phyloP scores from a whole-genome alignment of 768 basidiomycete genomes.

The Pleurotus giganteus region DNA sequence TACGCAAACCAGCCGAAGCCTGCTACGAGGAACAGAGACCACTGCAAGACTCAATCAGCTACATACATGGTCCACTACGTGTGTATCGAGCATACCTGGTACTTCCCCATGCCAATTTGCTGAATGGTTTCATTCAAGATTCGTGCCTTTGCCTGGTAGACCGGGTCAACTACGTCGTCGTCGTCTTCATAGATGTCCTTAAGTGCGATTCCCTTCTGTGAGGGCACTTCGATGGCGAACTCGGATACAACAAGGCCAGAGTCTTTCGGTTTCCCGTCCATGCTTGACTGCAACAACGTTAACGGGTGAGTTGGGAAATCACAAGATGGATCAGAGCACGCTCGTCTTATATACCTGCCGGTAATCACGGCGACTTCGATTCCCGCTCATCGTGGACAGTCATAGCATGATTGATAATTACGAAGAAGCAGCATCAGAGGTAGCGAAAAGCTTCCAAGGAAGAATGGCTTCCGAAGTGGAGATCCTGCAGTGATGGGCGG shows the following conservation, averaged over 20 bases:
- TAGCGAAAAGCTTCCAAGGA: not conserved
- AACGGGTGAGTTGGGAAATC: too few species aligned
- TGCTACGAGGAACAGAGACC: constrained; percentile 59
- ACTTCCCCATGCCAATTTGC: constrained; percentile 69
- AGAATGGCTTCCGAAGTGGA: too few species aligned
- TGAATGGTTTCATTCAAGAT: constrained; percentile 60
- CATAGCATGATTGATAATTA: too few species aligned
- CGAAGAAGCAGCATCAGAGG: too few species aligned
- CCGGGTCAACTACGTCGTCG: constrained; percentile 35
- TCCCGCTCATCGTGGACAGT: too few species aligned
- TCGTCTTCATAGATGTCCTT: not conserved
- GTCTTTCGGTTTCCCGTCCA: not conserved
- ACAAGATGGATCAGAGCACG: not conserved
- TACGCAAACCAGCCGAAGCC: constrained; percentile 79
- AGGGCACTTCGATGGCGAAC: not conserved
- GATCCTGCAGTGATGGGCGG: not conserved
- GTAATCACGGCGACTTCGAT: too few species aligned
- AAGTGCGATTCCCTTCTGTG: not conserved
- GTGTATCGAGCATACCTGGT: constrained; percentile 39
- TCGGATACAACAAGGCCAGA: not conserved
- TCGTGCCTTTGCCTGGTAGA: constrained; percentile 56
- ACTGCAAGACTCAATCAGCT: constrained; percentile 32
- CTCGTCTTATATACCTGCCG: not conserved
- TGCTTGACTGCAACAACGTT: not conserved
- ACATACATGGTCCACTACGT: not conserved